Conservation (phyloP, 345 rosid genomes). For the Hirschfeldia incana region DNA sequence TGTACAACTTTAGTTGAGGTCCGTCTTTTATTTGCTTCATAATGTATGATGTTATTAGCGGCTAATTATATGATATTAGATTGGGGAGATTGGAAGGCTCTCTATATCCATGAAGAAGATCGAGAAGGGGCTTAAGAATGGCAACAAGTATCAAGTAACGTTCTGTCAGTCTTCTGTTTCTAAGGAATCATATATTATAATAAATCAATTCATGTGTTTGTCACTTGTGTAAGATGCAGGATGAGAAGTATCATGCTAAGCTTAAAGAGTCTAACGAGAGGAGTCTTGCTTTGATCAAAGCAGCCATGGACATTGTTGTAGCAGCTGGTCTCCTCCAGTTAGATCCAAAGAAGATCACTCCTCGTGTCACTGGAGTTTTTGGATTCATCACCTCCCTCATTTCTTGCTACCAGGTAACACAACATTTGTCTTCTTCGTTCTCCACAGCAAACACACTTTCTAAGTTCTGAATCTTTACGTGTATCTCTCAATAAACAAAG, state of each 20-base stretch:
- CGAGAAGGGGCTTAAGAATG: conserved; percentile 68
- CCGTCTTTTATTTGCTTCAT: conserved; percentile 29
- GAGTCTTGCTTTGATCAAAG: conserved; percentile 77
- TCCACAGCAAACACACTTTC: not conserved
- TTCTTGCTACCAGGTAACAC: conserved; percentile 76
- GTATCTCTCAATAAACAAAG: conserved; percentile 13
- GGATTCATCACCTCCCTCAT: conserved; percentile 81
- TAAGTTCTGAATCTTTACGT: not conserved
- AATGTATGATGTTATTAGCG: not conserved
- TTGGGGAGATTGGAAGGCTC: conserved; percentile 92
- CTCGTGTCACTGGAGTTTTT: conserved; percentile 91
- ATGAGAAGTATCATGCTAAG: conserved; percentile 74
- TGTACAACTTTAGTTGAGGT: conserved; percentile 94
- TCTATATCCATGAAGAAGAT: conserved; percentile 80
- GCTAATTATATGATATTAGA: conserved; percentile 38
- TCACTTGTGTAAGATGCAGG: conserved; percentile 43
- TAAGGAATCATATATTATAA: not conserved
- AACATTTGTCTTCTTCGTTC: not conserved
- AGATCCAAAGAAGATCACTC: conserved; percentile 84
- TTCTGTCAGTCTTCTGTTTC: not conserved
- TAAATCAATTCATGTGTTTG: not conserved
- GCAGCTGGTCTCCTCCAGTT: conserved; percentile 90
- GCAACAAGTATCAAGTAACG: conserved; percentile 69
- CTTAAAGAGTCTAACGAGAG: conserved; percentile 79
- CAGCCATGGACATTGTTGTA: conserved; percentile 87